phyloP scores from a whole-genome alignment of 2,329 filamentous ascomycete species.

The Pezicula neosporulosa region DNA sequence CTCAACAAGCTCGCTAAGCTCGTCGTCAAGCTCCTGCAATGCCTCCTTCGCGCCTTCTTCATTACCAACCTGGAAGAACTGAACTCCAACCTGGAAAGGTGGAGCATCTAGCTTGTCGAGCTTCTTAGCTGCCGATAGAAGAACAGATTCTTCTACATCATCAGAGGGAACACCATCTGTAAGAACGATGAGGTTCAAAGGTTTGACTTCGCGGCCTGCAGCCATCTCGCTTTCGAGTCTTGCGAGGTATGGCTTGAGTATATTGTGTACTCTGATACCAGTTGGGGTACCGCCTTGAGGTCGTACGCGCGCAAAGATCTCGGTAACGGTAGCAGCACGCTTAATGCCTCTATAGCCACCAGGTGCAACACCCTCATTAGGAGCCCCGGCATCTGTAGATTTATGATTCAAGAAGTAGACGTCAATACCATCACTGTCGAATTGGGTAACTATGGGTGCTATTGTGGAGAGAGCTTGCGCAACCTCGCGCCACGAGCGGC shows the following conservation, averaged over 20 bases:
- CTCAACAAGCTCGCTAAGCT: slow-evolving; percentile 51
- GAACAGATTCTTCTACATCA: slow-evolving; percentile 70
- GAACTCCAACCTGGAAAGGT: slow-evolving; percentile 81
- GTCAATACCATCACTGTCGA: slow-evolving; percentile 84
- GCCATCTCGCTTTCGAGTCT: slow-evolving; percentile 40
- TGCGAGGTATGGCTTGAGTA: slow-evolving; percentile 70
- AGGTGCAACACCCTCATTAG: slow-evolving; percentile 32
- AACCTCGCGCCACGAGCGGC: slow-evolving; percentile 73
- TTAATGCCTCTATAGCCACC: slow-evolving; percentile 64
- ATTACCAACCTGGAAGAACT: slow-evolving; percentile 92
- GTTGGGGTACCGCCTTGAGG: slow-evolving; percentile 72
- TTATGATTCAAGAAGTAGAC: slow-evolving; percentile 83
- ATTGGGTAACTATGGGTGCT: slow-evolving; percentile 74
- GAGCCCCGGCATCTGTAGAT: slow-evolving; percentile 33
- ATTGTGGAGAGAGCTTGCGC: slow-evolving; percentile 67
- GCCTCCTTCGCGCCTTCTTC: slow-evolving; percentile 62
- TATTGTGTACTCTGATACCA: slow-evolving; percentile 64
- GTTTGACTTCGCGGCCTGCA: slow-evolving; percentile 53
- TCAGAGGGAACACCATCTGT: slow-evolving; percentile 84
- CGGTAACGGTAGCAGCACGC: slow-evolving; percentile 51
- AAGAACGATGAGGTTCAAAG: slow-evolving; percentile 88
- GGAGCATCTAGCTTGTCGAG: slow-evolving; percentile 69
- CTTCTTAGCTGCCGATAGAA: slow-evolving; percentile 64
- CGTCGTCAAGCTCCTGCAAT: slow-evolving; percentile 73
- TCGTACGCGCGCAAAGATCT: slow-evolving; percentile 65